Conservation (phyloP, 805 yeast species). For the Candida easanensis region DNA sequence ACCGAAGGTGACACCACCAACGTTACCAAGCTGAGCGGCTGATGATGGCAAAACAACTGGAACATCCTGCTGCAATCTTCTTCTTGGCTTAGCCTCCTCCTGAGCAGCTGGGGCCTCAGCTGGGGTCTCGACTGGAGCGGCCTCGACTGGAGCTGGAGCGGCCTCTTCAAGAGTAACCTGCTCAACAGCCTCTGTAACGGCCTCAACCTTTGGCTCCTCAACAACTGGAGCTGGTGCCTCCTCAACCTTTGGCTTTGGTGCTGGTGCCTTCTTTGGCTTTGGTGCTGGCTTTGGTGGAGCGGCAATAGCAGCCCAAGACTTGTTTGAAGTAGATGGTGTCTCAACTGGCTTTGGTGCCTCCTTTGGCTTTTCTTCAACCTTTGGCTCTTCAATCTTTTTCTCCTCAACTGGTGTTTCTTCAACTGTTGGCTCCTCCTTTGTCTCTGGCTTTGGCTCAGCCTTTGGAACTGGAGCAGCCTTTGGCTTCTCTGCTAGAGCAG, state of each 20-base stretch:
- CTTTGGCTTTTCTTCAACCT: constrained; percentile 15
- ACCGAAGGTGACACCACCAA: constrained; percentile 63
- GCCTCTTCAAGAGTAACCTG: constrained; percentile 19
- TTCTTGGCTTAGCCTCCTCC: constrained; percentile 27
- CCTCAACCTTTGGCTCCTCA: constrained; percentile 7
- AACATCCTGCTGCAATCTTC: constrained; percentile 39
- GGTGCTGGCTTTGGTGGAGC: constrained; percentile 40
- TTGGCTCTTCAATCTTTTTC: constrained; percentile 9
- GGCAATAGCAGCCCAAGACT: constrained; percentile 72
- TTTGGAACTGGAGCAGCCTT: constrained; percentile 8
- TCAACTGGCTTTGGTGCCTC: constrained; percentile 17
- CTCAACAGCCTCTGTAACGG: constrained; percentile 14
- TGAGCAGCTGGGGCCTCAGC: constrained; percentile 22
- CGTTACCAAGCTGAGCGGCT: constrained; percentile 32
- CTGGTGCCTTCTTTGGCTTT: constrained; percentile 19
- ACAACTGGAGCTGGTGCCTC: constrained; percentile 11
- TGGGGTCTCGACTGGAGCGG: constrained; percentile 12
- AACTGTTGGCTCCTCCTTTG: constrained; percentile 8
- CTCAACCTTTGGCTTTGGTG: constrained; percentile 18
- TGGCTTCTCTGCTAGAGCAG: constrained; percentile 27
- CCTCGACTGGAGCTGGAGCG: constrained; percentile 22
- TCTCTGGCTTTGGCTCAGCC: constrained; percentile 7
- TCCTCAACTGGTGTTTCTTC: constrained; percentile 10
- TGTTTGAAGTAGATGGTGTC: constrained; percentile 29
- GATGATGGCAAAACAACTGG: constrained; percentile 54